Conservation (phyloP, 306 rosid species). For the Trichosanthes cucumerina region DNA sequence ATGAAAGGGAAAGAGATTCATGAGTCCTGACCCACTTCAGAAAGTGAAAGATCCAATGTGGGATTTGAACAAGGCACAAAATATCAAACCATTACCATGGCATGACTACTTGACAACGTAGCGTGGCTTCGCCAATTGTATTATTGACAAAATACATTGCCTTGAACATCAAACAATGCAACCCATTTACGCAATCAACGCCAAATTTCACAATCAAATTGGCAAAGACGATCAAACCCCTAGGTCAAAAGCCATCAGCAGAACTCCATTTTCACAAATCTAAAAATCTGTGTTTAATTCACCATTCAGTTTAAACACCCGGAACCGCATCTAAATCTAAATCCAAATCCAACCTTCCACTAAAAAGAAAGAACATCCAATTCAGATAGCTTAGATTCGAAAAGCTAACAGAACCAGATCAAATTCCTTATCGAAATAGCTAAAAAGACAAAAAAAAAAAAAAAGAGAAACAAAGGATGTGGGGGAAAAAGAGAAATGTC, state of each 20-base stretch:
- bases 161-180: neutral
- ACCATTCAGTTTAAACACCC: neutral
- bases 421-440: neutral
- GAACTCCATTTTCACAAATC: neutral
- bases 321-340: neutral
- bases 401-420: neutral
- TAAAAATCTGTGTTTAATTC: neutral
- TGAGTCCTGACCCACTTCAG: slow-evolving; percentile 3
- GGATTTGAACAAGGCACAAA: neutral
- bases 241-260: neutral
- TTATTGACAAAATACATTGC: neutral
- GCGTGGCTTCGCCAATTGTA: neutral
- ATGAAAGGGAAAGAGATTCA: neutral
- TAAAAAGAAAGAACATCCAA: neutral
- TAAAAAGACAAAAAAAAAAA: neutral
- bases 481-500: neutral
- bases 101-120: neutral
- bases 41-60: neutral
- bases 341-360: neutral
- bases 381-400: neutral
- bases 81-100: neutral
- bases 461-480: neutral
- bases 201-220: neutral
- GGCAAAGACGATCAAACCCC: neutral
- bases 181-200: neutral